Percentiles rank a stretch among this genome's conserved stretches.
Conservation (phyloP, 2,329 filamentous ascomycete species). For the Pseudogymnoascus sp. region DNA sequence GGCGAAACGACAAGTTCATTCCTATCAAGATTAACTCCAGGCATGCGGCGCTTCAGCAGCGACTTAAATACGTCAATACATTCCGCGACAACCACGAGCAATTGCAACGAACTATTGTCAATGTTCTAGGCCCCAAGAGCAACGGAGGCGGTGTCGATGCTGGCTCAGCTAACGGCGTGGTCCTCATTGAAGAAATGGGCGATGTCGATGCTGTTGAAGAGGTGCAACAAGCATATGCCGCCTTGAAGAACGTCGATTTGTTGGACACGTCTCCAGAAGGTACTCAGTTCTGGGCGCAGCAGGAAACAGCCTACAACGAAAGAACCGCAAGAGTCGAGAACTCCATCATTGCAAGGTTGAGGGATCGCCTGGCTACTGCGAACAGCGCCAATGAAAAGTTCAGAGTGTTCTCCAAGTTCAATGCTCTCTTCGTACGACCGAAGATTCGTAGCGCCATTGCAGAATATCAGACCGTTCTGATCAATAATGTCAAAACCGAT, state of each 20-base stretch:
- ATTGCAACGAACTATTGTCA: slow-evolving; percentile 90
- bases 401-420: slow-evolving; percentile 98
- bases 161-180: slow-evolving; percentile 49
- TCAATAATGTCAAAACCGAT: slow-evolving; percentile 95
- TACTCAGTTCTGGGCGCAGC: slow-evolving; percentile 85
- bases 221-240: slow-evolving; percentile 88
- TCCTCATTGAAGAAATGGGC: slow-evolving; percentile 87
- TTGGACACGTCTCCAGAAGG: slow-evolving; percentile 87
- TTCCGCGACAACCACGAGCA: slow-evolving; percentile 98
- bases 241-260: slow-evolving; percentile 88
- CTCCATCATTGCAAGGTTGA: slow-evolving; percentile 89
- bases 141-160: slow-evolving; percentile 49
- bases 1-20: slow-evolving; percentile 95
- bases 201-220: slow-evolving; percentile 97
- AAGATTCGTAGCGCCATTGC: slow-evolving; percentile 97
- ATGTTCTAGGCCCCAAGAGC: slow-evolving; percentile 77
- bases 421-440: slow-evolving; percentile 94
- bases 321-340: slow-evolving; percentile 96
- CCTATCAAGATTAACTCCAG: slow-evolving; percentile 91
- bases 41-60: slow-evolving; percentile 81
- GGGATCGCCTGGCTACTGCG: slow-evolving; percentile 87
- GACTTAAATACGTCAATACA: slow-evolving; percentile 85
- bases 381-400: slow-evolving; percentile 99
- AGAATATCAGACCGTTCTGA: slow-evolving; percentile 95
- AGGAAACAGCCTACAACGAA: slow-evolving; percentile 95